Conservation (phyloP, 2,329 filamentous ascomycete species). For the Colletotrichum sp. region DNA sequence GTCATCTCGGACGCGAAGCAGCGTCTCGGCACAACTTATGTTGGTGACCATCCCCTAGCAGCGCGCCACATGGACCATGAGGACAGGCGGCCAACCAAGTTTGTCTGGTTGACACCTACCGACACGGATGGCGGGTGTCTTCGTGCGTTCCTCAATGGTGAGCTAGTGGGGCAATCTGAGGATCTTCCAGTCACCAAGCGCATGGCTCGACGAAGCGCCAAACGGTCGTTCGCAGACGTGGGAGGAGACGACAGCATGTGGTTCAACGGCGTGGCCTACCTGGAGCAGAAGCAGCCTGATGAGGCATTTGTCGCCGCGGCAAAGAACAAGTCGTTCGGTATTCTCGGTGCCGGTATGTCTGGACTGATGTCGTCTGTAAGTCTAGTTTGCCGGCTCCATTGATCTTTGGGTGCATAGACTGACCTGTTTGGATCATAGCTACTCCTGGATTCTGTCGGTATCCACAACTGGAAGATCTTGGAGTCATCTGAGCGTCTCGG, state of each 20-base stretch:
- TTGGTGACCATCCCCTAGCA: conserved; percentile 24
- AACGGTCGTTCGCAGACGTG: conserved; percentile 15
- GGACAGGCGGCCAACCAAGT: conserved; percentile 18
- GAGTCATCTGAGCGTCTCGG: conserved; percentile 45
- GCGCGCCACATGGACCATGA: conserved; percentile 22
- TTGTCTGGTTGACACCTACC: conserved; percentile 24
- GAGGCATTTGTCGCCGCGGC: conserved; percentile 23
- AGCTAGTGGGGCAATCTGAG: conserved; percentile 23
- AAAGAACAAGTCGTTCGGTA: conserved; percentile 31
- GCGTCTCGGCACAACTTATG: conserved; percentile 24
- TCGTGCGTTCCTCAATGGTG: conserved; percentile 23
- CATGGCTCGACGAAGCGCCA: conserved; percentile 2
- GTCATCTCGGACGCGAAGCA: conserved; percentile 7
- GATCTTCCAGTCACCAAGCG: conserved; percentile 13
- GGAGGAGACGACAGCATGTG: conserved; percentile 22
- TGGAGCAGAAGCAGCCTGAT: conserved; percentile 28
- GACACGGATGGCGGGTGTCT: conserved; percentile 20
- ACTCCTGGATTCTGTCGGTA: conserved; percentile 47
- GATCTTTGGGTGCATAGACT: fast-evolving
- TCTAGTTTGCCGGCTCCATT: neutral
- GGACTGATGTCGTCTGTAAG: conserved; percentile 31
- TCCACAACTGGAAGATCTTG: conserved; percentile 48
- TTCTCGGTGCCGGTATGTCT: conserved; percentile 43
- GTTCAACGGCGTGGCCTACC: conserved; percentile 29
- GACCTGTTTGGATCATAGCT: conserved; percentile 23